Evolutionary conservation across 129 eudicot species (phyloP).

Genomic region (Apium graveolens): DNA sequence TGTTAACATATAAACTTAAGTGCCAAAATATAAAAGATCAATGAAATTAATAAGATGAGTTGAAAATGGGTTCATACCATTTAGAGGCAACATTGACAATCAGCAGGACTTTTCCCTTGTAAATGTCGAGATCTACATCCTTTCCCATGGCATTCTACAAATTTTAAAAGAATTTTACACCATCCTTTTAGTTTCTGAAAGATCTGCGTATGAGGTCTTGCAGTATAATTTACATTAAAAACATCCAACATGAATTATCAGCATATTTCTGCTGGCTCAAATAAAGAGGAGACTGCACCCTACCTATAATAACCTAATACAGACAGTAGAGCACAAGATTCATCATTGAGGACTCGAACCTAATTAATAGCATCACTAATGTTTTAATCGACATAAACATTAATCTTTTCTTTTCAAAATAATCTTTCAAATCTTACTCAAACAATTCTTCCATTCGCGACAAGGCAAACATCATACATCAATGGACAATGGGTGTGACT

Average conservation of each 20-base stretch:
- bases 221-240: neutral
- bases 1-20: neutral
- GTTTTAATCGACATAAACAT: neutral
- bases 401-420: neutral
- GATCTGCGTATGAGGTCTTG: neutral
- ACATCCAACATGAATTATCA: neutral
- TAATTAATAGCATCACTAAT: neutral
- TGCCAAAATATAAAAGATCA: neutral
- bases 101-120: slow-evolving; percentile 54
- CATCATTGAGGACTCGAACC: neutral
- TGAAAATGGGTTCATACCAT: slow-evolving; percentile 25
- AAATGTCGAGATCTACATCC: slow-evolving; percentile 38
- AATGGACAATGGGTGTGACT: neutral
- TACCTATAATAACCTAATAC: no score
- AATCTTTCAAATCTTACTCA: neutral
- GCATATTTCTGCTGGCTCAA: neutral
- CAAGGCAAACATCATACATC: neutral
- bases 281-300: neutral
- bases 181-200: neutral
- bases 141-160: slow-evolving; percentile 50
- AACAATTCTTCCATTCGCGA: neutral
- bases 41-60: neutral
- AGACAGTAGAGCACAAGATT: neutral
- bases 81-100: slow-evolving; percentile 61
- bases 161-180: neutral